A percentile compares a stretch with the other conserved stretches of the same genome.
Conservation (phyloP, 371 early-diverging fungal genomes). For the Apophysomyces variabilis region DNA sequence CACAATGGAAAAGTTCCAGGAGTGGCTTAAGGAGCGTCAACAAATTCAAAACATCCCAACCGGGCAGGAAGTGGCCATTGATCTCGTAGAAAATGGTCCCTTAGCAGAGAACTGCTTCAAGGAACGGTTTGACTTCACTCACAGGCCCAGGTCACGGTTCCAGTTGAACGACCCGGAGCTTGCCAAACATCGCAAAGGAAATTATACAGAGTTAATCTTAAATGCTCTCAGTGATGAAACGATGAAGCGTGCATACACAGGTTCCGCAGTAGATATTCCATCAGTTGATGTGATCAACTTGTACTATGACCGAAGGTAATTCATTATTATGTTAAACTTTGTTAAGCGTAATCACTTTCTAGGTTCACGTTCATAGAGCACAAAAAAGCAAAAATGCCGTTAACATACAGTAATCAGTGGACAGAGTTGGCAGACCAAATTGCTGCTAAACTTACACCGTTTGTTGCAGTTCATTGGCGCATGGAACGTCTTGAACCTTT, state of each 20-base stretch:
- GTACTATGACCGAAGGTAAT: slow-evolving; percentile 44
- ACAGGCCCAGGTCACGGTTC: slow-evolving; percentile 17
- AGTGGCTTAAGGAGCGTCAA: slow-evolving; percentile 28
- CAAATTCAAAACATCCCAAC: slow-evolving; percentile 23
- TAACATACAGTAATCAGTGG: slow-evolving; percentile 41
- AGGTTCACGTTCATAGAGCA: slow-evolving; percentile 46
- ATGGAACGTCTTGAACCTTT: slow-evolving; percentile 55
- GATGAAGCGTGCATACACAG: slow-evolving; percentile 28
- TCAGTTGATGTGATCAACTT: slow-evolving; percentile 47
- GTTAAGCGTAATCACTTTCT: background rate
- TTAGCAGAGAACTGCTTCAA: slow-evolving; percentile 27
- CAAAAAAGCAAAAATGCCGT: slow-evolving; percentile 29
- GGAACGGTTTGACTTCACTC: slow-evolving; percentile 22
- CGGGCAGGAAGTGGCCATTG: slow-evolving; percentile 42
- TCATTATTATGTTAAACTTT: background rate
- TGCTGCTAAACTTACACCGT: slow-evolving; percentile 40
- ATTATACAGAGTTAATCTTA: slow-evolving; percentile 37
- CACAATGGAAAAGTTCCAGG: slow-evolving; percentile 28
- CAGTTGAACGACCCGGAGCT: slow-evolving; percentile 30
- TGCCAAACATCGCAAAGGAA: slow-evolving; percentile 20
- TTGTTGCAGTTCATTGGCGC: slow-evolving; percentile 57
- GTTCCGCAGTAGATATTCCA: slow-evolving; percentile 13
- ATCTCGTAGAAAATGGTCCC: slow-evolving; percentile 27
- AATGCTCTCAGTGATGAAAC: slow-evolving; percentile 35
- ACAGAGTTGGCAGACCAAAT: slow-evolving; percentile 36